These are phyloP conservation scores for Pseudogymnoascus sp. DNA, from an alignment of 2,329 filamentous ascomycete species.

Conservation along the genomic window DNA sequence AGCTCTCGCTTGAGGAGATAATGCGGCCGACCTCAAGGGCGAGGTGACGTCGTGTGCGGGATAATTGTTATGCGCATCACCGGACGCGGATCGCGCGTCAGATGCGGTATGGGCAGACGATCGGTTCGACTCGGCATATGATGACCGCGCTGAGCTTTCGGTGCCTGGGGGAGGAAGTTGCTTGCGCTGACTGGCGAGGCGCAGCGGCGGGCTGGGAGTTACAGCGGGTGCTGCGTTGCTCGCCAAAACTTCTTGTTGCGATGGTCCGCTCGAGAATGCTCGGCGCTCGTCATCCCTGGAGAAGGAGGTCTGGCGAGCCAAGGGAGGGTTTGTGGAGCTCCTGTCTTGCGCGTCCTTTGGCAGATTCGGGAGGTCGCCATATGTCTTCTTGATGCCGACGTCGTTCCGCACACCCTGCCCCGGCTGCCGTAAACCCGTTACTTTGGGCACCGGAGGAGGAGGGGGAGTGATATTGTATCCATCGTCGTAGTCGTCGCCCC, in stretches of 20 bases:
- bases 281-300: constrained; percentile 46
- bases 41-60: constrained; percentile 42
- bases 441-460: constrained; percentile 32
- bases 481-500: constrained; percentile 68
- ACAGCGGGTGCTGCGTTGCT: constrained; percentile 14
- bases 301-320: constrained; percentile 40
- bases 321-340: constrained; percentile 11
- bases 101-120: constrained; percentile 15
- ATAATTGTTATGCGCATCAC: constrained; percentile 24
- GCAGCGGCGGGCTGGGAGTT: constrained; percentile 17
- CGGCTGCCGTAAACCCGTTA: constrained; percentile 38
- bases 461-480: constrained; percentile 39
- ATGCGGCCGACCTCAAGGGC: constrained; percentile 39
- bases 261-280: constrained; percentile 36
- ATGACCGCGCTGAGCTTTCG: neutral
- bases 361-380: constrained; percentile 26
- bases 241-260: constrained; percentile 4
- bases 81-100: constrained; percentile 20
- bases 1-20: constrained; percentile 40
- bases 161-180: constrained; percentile 11
- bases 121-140: constrained; percentile 16
- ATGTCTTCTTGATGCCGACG: constrained; percentile 21
- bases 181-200: constrained; percentile 22
- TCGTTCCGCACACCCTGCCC: constrained; percentile 27
- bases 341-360: constrained; percentile 13